phyloP scores from a whole-genome alignment of 345 rosid species.

The Theobroma cacao region DNA sequence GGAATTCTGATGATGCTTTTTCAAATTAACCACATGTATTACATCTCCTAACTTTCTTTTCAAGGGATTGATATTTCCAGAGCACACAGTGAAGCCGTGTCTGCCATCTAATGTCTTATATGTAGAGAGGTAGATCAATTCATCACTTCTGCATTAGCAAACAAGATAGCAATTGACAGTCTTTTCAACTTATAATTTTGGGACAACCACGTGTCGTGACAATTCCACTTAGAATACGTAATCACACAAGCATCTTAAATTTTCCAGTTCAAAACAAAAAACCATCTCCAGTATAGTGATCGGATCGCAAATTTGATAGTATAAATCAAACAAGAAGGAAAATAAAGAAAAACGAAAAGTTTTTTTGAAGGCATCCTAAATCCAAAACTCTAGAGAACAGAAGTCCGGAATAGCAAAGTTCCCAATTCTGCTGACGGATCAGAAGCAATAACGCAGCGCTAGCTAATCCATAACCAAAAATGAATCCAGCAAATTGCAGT shows the following conservation, averaged over 20 bases:
- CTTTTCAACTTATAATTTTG: not conserved
- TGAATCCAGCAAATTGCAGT: not conserved
- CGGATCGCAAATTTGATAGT: not conserved
- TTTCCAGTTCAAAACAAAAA: not conserved
- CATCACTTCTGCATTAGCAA: not conserved
- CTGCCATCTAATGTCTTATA: not conserved
- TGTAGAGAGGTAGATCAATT: not conserved
- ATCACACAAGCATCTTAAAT: not conserved
- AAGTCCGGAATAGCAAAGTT: not conserved
- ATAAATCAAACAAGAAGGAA: not conserved
- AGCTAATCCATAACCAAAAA: not conserved
- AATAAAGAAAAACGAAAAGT: not conserved
- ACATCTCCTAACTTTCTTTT: not conserved
- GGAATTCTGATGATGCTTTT: not conserved
- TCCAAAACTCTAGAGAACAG: not conserved
- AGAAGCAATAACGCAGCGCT: not conserved
- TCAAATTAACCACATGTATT: not conserved
- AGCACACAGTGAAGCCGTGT: not conserved
- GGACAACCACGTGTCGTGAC: not conserved
- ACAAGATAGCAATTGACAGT: constrained; percentile 1
- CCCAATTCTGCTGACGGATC: not conserved
- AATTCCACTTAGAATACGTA: not conserved
- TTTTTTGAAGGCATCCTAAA: not conserved
- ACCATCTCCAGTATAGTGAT: not conserved
- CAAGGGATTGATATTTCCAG: not conserved